phyloP scores from a whole-genome alignment of 1,139 yeast species.

The Hansenula lynferdii region DNA sequence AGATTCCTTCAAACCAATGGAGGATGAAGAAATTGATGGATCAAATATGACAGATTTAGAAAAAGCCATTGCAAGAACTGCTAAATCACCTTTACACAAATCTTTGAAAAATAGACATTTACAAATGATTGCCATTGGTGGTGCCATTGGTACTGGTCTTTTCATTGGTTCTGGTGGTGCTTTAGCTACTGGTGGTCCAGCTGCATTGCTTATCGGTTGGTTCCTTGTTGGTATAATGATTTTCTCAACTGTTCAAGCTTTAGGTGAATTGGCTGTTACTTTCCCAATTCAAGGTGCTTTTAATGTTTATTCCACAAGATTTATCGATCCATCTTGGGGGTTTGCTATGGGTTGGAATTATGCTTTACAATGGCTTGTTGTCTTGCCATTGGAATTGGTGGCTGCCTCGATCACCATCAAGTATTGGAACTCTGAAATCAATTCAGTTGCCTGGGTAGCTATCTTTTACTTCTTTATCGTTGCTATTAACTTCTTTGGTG shows the following conservation, averaged over 20 bases:
- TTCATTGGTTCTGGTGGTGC: constrained; percentile 59
- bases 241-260: constrained; percentile 59
- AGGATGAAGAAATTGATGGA: constrained; percentile 1
- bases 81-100: constrained; percentile 62
- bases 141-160: constrained; percentile 67
- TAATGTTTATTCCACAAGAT: constrained; percentile 54
- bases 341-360: constrained; percentile 68
- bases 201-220: constrained; percentile 52
- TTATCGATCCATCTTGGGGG: constrained; percentile 62
- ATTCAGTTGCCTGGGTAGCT: constrained; percentile 58
- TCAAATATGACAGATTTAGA: constrained; percentile 26
- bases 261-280: constrained; percentile 59
- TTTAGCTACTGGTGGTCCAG: constrained; percentile 62
- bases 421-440: constrained; percentile 50
- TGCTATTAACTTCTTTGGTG: constrained; percentile 47
- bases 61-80: constrained; percentile 55
- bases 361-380: constrained; percentile 60
- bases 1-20: not conserved
- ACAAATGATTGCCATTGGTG: constrained; percentile 82
- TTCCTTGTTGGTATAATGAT: constrained; percentile 40
- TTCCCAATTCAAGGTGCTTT: constrained; percentile 66
- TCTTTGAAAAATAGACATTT: constrained; percentile 56
- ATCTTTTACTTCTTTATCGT: constrained; percentile 53
- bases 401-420: constrained; percentile 61
- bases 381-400: constrained; percentile 61